phyloP scores from a whole-genome alignment of 192 early-diverging fungal genomes.

The Umbelopsis sp. region DNA sequence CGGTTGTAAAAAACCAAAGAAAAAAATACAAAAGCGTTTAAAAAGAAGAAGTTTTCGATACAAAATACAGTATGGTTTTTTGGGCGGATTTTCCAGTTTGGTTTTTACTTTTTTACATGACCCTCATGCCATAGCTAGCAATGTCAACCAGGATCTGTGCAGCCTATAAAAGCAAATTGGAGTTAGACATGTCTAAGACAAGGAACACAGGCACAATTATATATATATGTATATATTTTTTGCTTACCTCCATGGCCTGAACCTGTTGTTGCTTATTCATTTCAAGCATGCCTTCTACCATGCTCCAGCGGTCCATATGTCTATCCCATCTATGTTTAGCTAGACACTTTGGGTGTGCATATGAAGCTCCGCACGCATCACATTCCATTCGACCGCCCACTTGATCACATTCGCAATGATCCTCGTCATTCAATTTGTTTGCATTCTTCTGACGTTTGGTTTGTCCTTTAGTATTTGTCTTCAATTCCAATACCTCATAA shows the following conservation, averaged over 20 bases:
- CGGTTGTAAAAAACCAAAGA: background rate
- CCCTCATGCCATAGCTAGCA: slow-evolving; percentile 17
- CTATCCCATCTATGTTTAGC: slow-evolving; percentile 18
- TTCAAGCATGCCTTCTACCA: slow-evolving; percentile 17
- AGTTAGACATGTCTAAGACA: background rate
- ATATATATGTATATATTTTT: too few species aligned
- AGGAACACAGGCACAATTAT: background rate
- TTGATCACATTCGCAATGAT: slow-evolving; percentile 21
- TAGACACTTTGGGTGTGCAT: slow-evolving; percentile 19
- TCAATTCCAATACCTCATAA: slow-evolving; percentile 10
- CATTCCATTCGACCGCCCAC: slow-evolving; percentile 16
- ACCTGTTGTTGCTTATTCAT: slow-evolving; percentile 19
- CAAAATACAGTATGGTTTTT: background rate
- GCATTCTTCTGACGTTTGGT: slow-evolving; percentile 11
- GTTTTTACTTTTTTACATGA: slow-evolving; percentile 8
- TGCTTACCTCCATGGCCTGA: slow-evolving; percentile 11
- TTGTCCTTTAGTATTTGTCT: background rate
- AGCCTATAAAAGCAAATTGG: background rate
- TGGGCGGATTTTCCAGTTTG: background rate
- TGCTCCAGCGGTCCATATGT: slow-evolving; percentile 20
- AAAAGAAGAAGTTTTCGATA: background rate
- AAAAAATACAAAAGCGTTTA: background rate
- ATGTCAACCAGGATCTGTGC: slow-evolving; percentile 11
- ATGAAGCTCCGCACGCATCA: slow-evolving; percentile 20
- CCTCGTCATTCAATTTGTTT: background rate